Base-by-base conservation (phyloP, 1,284 basidiomycete species). In the Grifola frondosa region DNA sequence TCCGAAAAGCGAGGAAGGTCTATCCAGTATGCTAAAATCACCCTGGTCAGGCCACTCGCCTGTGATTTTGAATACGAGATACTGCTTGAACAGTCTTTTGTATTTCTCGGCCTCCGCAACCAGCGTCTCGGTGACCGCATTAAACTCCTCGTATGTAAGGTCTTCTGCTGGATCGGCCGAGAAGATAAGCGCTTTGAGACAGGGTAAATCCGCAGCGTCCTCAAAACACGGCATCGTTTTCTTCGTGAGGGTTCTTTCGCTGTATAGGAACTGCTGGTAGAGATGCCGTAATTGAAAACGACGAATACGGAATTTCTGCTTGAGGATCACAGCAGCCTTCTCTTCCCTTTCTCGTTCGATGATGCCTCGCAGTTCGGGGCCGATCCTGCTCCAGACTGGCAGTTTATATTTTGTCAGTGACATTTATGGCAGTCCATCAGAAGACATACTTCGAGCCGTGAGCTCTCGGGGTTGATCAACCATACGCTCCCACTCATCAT, bases 381-480 rank as follows among this genome's bases (percentile, higher is more conserved):
- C 30, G 23, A 48, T 44, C 0, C 16, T 36, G n/a, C 37, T 44
- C 46, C 46, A 48, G 15, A 43, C 46, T 44, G 32, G 3, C 5
- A 3, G 17, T 10, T 29, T 7, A 17, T n/a, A n/a, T n/a, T n/a
- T n/a, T n/a, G n/a, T n/a, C n/a, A n/a, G n/a, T n/a, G n/a, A n/a
- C n/a, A n/a, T n/a, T n/a, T n/a, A n/a, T n/a, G n/a, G n/a, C n/a
- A n/a, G n/a, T n/a, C n/a, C n/a, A n/a, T 16, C 12, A 11, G 9
- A 2, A 3, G 6, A 49, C 43, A 15, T 33, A 49, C 48, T 36
- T n/a, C 40, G 40, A 21, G 43, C 37, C 6, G 48, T 49, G 3
- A 46, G 20, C n/a, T 20, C 24, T 8, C 23, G 30, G 7, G 40
- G 30, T 19, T 34, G 44, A n/a, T 38, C 28, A 15, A 46, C 16